A percentile compares a stretch with the other conserved stretches of the same genome.
Evolutionary conservation across 1,139 yeast genomes (phyloP).

Genomic region (Blastobotrys elegans): DNA sequence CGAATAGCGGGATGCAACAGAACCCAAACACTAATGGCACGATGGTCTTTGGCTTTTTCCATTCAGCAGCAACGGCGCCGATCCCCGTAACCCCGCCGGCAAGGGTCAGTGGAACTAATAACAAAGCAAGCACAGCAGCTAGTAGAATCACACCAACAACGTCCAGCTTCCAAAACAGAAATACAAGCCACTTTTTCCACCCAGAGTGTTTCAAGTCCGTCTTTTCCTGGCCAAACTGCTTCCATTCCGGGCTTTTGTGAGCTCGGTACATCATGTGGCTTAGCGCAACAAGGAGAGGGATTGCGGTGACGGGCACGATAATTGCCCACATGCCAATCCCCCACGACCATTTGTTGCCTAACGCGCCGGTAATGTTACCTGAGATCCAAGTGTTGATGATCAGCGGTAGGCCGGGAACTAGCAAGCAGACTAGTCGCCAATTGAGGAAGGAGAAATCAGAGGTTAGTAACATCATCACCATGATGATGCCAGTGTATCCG

Average conservation of each 20-base stretch:
- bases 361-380: constrained; percentile 48
- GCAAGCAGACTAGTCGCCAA: constrained; percentile 62
- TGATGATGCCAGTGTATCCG: constrained; percentile 61
- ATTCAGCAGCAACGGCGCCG: constrained; percentile 33
- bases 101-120: constrained; percentile 45
- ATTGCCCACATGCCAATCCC: constrained; percentile 78
- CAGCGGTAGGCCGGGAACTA: constrained; percentile 62
- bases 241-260: constrained; percentile 45
- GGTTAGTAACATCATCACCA: constrained; percentile 50
- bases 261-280: constrained; percentile 54
- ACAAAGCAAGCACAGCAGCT: constrained; percentile 48
- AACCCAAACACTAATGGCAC: constrained; percentile 64
- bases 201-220: constrained; percentile 29
- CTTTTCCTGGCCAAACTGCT: constrained; percentile 26
- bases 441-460: constrained; percentile 63
- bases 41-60: constrained; percentile 53
- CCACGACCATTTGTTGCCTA: constrained; percentile 53
- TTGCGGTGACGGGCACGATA: constrained; percentile 56
- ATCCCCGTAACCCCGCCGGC: constrained; percentile 58
- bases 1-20: constrained; percentile 48
- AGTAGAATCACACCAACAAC: constrained; percentile 48
- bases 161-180: constrained; percentile 47
- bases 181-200: constrained; percentile 27
- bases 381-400: constrained; percentile 73
- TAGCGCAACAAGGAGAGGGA: constrained; percentile 53